Conservation (phyloP, 2,329 filamentous ascomycete genomes). For the Apiospora arundinis region DNA sequence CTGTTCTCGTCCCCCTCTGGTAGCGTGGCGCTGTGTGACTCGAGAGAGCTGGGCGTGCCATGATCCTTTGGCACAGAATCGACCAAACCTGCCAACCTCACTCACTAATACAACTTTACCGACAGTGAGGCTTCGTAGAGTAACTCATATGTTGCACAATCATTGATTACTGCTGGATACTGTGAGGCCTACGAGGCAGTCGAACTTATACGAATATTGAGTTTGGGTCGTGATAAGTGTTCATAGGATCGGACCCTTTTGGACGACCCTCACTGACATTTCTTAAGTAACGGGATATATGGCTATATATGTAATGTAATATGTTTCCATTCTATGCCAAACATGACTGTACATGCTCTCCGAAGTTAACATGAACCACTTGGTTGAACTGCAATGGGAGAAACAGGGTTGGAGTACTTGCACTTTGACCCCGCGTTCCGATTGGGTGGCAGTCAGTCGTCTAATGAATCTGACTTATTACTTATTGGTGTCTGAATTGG, state of each 20-base stretch:
- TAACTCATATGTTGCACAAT: too few relatives aligned
- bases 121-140: too few relatives aligned
- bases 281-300: not conserved
- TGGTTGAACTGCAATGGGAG: not conserved
- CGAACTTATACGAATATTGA: too few relatives aligned
- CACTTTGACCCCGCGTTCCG: not conserved
- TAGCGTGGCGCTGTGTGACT: not conserved
- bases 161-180: too few relatives aligned
- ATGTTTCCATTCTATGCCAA: not conserved
- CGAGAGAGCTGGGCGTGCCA: not conserved
- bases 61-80: not conserved
- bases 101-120: too few relatives aligned
- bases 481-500: not conserved
- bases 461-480: conserved; percentile 2
- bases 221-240: too few relatives aligned
- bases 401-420: not conserved
- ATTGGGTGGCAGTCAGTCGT: not conserved
- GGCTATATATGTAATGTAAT: not conserved
- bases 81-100: not conserved
- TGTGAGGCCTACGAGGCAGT: too few relatives aligned
- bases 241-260: too few relatives aligned
- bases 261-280: too few relatives aligned
- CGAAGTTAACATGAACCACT: not conserved
- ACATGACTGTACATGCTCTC: not conserved
- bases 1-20: not conserved